Evolutionary conservation across 2,329 filamentous ascomycete genomes (phyloP).

Genomic region (Pezicula neosporulosa): DNA sequence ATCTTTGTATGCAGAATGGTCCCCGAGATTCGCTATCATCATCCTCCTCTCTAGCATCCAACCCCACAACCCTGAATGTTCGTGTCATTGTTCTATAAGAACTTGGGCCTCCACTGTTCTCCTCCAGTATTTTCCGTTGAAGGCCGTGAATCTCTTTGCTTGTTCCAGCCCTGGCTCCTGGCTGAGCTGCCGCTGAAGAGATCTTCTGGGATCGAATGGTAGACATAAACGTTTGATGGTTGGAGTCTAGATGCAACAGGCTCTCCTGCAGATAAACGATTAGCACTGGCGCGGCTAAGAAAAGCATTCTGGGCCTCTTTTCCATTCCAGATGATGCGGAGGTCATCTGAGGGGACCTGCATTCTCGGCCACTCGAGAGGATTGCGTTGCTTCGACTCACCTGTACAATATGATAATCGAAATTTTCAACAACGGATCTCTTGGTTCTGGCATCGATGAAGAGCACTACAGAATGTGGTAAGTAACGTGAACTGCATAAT

Average conservation of each 20-base stretch:
- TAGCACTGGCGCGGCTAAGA: conserved; percentile 53
- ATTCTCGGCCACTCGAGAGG: conserved; percentile 19
- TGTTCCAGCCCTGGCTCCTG: conserved; percentile 81
- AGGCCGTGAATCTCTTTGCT: conserved; percentile 94
- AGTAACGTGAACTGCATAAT: too few species aligned
- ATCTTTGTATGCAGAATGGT: too few species aligned
- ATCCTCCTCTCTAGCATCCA: too few species aligned
- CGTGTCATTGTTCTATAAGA: conserved; percentile 60
- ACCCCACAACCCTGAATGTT: too few species aligned
- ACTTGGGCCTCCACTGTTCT: conserved; percentile 59
- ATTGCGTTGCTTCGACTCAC: conserved; percentile 31
- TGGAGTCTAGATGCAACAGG: conserved; percentile 93
- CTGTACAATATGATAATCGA: too few species aligned
- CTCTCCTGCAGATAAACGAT: conserved; percentile 65
- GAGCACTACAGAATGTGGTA: too few species aligned
- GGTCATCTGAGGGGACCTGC: conserved; percentile 12
- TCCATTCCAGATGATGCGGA: conserved; percentile 24
- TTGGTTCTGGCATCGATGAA: too few species aligned
- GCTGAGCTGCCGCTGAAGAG: conserved; percentile 86
- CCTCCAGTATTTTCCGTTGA: conserved; percentile 88
- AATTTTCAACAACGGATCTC: too few species aligned
- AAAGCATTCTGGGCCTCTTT: conserved; percentile 50
- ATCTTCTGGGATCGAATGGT: conserved; percentile 97
- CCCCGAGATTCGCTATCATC: too few species aligned
- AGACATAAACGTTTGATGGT: conserved; percentile 87